Evolutionary conservation across 2,329 filamentous ascomycete species (phyloP), one percentile per base, ranked within the genome.

Genomic region (Ceratocystis papillata): DNA sequence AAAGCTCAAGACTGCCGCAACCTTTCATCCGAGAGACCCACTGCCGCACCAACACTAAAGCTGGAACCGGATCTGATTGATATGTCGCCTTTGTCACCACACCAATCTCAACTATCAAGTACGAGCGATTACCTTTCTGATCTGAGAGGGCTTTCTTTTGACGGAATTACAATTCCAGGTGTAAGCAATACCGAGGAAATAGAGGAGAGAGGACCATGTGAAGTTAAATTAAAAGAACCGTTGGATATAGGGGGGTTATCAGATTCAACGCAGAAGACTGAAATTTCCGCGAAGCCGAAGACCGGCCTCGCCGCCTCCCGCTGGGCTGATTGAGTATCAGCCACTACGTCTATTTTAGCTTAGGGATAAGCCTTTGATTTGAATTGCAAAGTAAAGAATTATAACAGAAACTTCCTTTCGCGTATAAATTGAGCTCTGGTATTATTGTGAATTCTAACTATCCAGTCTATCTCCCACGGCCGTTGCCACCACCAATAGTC

Each of bases 401-500:
- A 50, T 30, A 10, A 59, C 5, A 17, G 7, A 33, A 55, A 30
- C 25, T 62, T 59, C 20, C 17, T 33, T 17, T 28, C 50, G 4
- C 64, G 20, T 57, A 63, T 45, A 37, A 7, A 30, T 59, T 59
- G 55, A 20, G 28, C 55, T 30, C 30, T 33, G n/a, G 30, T 30
- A 46, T 60, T 45, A 48, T 46, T 61, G 53, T 64, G n/a, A 22
- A 50, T 64, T 22, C 6, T 33, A 48, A 37, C 15, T 30, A 5
- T 20, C 25, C n/a, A 15, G 3, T 46, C 62, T 65, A 65, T 59
- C 44, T 65, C 15, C 33, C 59, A 59, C 66, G 63, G 30, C 66
- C 59, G 59, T 55, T 67, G 22, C 45, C 53, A 25, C 70, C 71
- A 5, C 73, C 74, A 71, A 89, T 76, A 59, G 79, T 80, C 79